These are phyloP conservation scores for Carnegiea gigantea DNA, from an alignment of 179 eudicot species.

Conservation along the genomic window DNA sequence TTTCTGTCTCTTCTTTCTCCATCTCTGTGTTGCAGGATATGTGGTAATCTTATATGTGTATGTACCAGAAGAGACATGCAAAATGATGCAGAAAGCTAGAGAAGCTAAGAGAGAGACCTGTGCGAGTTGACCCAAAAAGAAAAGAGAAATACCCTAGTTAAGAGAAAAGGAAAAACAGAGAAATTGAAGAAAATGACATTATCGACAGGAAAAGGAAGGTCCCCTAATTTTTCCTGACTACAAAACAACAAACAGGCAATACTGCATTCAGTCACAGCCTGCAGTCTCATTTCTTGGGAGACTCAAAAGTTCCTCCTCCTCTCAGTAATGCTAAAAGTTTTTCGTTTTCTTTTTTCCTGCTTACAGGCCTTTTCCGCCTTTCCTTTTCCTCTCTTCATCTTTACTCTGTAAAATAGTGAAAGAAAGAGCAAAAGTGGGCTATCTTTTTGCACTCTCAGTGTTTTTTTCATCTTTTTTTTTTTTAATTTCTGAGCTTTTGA, in stretches of 20 bases:
- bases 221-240: conserved; percentile 56
- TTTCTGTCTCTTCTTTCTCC: neutral
- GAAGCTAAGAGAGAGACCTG: conserved; percentile 58
- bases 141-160: conserved; percentile 22
- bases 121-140: conserved; percentile 42
- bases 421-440: conserved; percentile 43
- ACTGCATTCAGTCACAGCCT: conserved; percentile 38
- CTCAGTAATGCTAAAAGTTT: conserved; percentile 7
- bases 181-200: conserved; percentile 50
- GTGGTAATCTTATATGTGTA: conserved; percentile 1
- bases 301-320: conserved; percentile 45
- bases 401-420: conserved; percentile 35
- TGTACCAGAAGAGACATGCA: conserved; percentile 22
- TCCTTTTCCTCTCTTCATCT: conserved; percentile 9
- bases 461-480: conserved; percentile 9
- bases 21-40: neutral
- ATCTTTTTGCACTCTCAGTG: conserved; percentile 58
- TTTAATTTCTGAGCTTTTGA: conserved; percentile 24
- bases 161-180: conserved; percentile 30
- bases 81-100: conserved; percentile 35
- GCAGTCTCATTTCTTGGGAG: conserved; percentile 65
- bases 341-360: neutral
- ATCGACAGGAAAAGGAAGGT: conserved; percentile 51
- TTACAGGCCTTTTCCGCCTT: neutral
- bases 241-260: conserved; percentile 62